Conservation (phyloP, 192 early-diverging fungal genomes). For the Jimgerdemannia flammicorona region DNA sequence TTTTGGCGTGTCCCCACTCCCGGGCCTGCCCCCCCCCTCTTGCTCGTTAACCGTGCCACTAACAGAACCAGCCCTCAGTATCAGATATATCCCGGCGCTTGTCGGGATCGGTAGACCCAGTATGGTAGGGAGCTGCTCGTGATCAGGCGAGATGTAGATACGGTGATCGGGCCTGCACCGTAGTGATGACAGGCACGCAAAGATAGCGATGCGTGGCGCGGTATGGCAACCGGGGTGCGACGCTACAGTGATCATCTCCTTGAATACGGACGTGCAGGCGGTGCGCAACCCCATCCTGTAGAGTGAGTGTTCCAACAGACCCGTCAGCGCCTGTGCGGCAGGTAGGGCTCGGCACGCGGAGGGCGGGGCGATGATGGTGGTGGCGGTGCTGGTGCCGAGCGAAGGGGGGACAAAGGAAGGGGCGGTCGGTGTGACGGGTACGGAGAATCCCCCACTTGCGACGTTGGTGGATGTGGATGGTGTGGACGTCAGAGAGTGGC, state of each 20-base stretch:
- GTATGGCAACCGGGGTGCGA: constrained; percentile 29
- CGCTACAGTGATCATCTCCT: constrained; percentile 37
- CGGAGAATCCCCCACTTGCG: background rate
- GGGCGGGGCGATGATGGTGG: background rate
- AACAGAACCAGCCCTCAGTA: background rate
- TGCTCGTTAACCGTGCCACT: background rate
- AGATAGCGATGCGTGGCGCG: constrained; percentile 39
- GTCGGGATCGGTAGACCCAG: background rate
- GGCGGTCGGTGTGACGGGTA: background rate
- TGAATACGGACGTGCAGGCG: constrained; percentile 32
- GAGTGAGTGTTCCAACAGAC: constrained; percentile 44
- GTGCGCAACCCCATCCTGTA: constrained; percentile 24
- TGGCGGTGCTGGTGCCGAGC: background rate
- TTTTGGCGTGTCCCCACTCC: background rate
- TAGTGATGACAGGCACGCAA: constrained; percentile 47
- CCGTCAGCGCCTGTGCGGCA: constrained; percentile 34
- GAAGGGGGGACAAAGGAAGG: background rate
- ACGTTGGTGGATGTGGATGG: background rate
- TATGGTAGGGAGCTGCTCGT: constrained; percentile 3
- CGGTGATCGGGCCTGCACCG: constrained; percentile 50
- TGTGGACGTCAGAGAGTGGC: background rate
- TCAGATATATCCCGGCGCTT: background rate
- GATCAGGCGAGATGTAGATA: constrained; percentile 11
- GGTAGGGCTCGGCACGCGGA: constrained; percentile 31
- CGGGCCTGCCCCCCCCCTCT: too few relatives aligned